Evolutionary conservation across 805 yeast genomes (phyloP).

Genomic region (Yarrowia hollandica): DNA sequence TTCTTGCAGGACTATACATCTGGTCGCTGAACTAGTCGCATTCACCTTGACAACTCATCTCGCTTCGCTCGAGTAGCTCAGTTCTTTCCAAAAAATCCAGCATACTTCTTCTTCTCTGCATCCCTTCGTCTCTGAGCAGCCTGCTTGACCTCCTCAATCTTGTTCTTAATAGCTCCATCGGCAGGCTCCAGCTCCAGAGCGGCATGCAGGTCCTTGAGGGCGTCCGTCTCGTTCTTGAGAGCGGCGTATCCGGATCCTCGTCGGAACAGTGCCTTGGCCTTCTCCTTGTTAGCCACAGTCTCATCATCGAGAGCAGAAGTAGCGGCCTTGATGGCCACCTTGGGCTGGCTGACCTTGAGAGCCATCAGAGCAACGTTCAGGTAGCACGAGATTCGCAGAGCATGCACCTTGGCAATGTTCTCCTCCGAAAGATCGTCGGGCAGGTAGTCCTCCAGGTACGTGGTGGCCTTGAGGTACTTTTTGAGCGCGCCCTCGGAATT

Average conservation of each 20-base stretch:
- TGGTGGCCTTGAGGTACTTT: conserved; percentile 73
- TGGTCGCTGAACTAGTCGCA: not conserved
- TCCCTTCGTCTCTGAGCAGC: conserved; percentile 29
- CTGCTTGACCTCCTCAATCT: conserved; percentile 36
- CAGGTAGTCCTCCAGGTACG: conserved; percentile 66
- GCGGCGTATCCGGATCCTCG: conserved; percentile 73
- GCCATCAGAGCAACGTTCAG: conserved; percentile 76
- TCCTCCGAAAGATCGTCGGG: conserved; percentile 67
- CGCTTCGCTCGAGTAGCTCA: not conserved
- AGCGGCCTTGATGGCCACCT: conserved; percentile 58
- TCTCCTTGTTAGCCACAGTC: conserved; percentile 60
- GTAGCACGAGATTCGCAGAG: conserved; percentile 58
- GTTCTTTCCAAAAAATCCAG: conserved; percentile 34
- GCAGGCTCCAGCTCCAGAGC: conserved; percentile 67
- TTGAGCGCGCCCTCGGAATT: conserved; percentile 55
- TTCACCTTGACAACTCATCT: not conserved
- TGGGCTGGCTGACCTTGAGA: conserved; percentile 59
- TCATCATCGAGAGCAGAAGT: conserved; percentile 66
- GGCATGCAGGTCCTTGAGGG: conserved; percentile 61
- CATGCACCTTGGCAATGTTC: conserved; percentile 44
- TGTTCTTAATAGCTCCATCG: conserved; percentile 38
- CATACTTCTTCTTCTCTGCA: conserved; percentile 38
- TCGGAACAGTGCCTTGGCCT: conserved; percentile 83
- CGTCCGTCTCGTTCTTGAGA: conserved; percentile 67
- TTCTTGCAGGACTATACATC: too few species aligned